A percentile compares a stretch with the other conserved stretches of the same genome.
Conservation (phyloP, 208 protist genomes). For the Leishmania amazonensis region DNA sequence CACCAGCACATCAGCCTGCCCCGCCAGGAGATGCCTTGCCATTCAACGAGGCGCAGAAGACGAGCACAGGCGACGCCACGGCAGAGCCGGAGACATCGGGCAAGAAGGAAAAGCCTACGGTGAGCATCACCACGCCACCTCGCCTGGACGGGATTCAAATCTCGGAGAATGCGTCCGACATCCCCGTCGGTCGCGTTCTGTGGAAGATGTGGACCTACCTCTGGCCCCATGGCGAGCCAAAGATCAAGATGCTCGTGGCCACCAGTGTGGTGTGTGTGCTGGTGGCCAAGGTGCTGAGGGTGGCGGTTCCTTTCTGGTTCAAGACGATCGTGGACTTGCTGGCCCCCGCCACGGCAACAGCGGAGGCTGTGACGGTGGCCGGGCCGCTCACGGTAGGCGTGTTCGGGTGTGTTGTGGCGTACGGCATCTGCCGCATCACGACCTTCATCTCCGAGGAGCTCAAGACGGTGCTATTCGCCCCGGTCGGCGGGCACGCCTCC, state of each 20-base stretch:
- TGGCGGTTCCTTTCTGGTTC: constrained; percentile 92
- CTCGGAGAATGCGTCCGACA: constrained; percentile 47
- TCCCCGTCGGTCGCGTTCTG: constrained; percentile 78
- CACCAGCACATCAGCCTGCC: neutral
- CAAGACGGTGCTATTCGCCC: constrained; percentile 90
- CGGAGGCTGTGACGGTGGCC: constrained; percentile 30
- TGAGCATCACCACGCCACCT: constrained; percentile 3
- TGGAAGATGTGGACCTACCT: constrained; percentile 77
- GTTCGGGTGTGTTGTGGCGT: constrained; percentile 85
- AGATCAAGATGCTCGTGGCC: constrained; percentile 73
- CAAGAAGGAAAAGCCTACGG: neutral
- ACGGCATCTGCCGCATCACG: constrained; percentile 81
- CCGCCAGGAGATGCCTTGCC: neutral
- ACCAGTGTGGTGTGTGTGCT: constrained; percentile 82
- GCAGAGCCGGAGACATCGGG: neutral
- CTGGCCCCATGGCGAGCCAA: constrained; percentile 73
- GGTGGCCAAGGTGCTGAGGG: constrained; percentile 79
- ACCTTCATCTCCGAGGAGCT: constrained; percentile 85
- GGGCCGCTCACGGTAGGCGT: constrained; percentile 71
- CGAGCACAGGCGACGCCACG: neutral
- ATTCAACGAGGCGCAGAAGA: neutral
- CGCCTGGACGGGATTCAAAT: constrained; percentile 47
- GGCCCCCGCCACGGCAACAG: constrained; percentile 43
- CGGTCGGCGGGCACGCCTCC: constrained; percentile 84
- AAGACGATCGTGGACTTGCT: constrained; percentile 88